Evolutionary conservation across 1,284 basidiomycete genomes (phyloP).

Genomic region (Leccinum fallax): DNA sequence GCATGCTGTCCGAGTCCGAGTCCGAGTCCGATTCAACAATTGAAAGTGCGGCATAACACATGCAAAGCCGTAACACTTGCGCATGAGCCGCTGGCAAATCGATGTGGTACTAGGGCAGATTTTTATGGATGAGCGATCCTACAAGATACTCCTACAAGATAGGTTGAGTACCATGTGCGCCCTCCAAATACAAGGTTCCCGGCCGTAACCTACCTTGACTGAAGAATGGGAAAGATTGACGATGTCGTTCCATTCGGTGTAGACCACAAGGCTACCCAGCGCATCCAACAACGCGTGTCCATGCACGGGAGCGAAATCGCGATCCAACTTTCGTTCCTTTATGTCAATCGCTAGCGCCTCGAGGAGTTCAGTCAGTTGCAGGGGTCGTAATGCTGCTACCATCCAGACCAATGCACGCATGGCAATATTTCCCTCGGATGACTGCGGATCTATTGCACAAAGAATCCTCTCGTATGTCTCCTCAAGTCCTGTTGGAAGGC

Average conservation of each 20-base stretch:
- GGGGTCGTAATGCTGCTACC: neutral
- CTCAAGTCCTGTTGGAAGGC: conserved; percentile 6
- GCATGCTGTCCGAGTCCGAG: neutral
- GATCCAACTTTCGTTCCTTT: neutral
- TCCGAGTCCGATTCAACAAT: neutral
- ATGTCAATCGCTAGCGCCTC: conserved; percentile 15
- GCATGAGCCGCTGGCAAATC: conserved; percentile 2
- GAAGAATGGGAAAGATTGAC: conserved; percentile 18
- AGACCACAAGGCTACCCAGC: conserved; percentile 16
- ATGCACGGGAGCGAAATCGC: neutral
- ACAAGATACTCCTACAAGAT: neutral
- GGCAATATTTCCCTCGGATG: neutral
- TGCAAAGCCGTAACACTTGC: conserved; percentile 2
- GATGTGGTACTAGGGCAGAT: conserved; percentile 2
- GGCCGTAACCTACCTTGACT: conserved; percentile 12
- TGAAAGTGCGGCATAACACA: neutral
- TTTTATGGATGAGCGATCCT: neutral
- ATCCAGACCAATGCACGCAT: conserved; percentile 10
- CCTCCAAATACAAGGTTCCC: no score
- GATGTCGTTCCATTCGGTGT: conserved; percentile 10
- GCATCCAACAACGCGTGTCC: conserved; percentile 7
- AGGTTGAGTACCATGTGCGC: neutral
- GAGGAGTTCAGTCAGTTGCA: conserved; percentile 6
- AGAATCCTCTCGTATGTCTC: conserved; percentile 12
- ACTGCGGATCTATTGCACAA: neutral